These are phyloP conservation scores for Acanthamoeba castellanii DNA, from an alignment of 208 protist genomes.

Conservation along the genomic window DNA sequence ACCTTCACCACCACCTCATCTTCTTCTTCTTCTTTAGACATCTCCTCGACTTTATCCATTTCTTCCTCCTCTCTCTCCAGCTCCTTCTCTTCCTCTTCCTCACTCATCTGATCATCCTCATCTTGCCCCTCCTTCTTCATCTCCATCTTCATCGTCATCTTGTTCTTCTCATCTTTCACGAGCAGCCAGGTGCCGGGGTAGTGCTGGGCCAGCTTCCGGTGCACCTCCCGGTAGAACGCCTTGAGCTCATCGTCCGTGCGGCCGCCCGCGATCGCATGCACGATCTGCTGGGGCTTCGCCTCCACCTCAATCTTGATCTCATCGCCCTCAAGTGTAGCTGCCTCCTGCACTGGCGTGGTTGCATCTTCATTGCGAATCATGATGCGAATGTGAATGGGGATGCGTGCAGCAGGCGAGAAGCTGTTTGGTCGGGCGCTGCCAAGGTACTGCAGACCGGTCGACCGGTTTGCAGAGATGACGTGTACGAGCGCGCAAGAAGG, in stretches of 20 bases:
- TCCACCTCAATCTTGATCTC: neutral
- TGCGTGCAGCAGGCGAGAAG: too few relatives aligned
- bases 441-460: too few relatives aligned
- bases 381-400: too few relatives aligned
- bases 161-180: neutral
- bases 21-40: neutral
- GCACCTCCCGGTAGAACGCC: neutral
- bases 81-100: neutral
- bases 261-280: neutral
- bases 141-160: neutral
- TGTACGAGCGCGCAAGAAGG: too few relatives aligned
- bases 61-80: neutral
- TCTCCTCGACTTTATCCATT: neutral
- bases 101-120: neutral
- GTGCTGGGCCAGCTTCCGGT: neutral
- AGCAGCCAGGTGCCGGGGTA: slow-evolving; percentile 4
- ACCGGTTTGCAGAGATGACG: too few relatives aligned
- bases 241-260: neutral
- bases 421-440: too few relatives aligned
- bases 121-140: too few relatives aligned
- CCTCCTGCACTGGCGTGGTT: neutral
- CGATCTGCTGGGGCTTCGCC: neutral
- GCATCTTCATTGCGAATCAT: too few relatives aligned
- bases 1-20: neutral
- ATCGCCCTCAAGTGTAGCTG: neutral